Conservation (phyloP, 139 green algal genomes). For the Tetradesmus obliquus region DNA sequence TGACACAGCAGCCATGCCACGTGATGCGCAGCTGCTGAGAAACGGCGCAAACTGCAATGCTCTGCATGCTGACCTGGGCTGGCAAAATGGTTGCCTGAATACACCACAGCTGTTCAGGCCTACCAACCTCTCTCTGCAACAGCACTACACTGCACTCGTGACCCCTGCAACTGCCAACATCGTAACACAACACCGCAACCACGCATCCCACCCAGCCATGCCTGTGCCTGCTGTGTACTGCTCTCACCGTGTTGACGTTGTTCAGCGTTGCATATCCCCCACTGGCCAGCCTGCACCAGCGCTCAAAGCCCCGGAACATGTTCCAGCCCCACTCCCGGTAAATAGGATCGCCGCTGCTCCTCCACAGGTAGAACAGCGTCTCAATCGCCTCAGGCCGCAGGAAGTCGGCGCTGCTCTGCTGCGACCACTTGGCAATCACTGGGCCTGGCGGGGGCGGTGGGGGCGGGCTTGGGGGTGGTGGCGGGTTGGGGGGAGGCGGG, state of each 20-base stretch:
- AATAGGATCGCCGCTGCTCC: conserved; percentile 73
- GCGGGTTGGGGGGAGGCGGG: not conserved
- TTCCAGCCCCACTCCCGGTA: conserved; percentile 88
- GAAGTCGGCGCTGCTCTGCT: conserved; percentile 63
- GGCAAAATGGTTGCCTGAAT: too few species aligned
- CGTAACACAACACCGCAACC: not conserved
- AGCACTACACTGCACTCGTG: too few species aligned
- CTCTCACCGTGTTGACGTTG: conserved; percentile 47
- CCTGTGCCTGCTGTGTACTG: not conserved
- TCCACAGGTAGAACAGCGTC: conserved; percentile 87
- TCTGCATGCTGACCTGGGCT: too few species aligned
- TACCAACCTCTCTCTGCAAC: too few species aligned
- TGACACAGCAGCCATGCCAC: too few species aligned
- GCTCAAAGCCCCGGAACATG: conserved; percentile 86
- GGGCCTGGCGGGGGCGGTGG: conserved; percentile 14
- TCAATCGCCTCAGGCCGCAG: conserved; percentile 89
- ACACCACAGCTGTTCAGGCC: too few species aligned
- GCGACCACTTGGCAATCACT: conserved; percentile 9
- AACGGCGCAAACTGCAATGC: too few species aligned
- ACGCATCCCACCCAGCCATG: too few species aligned
- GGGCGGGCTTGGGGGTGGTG: conserved; percentile 12
- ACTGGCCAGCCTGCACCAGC: conserved; percentile 57
- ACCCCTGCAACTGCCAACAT: not conserved
- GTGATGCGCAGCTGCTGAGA: too few species aligned
- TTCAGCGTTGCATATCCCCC: conserved; percentile 78